Percentiles rank a stretch among this genome's conserved stretches.
Evolutionary conservation across 140 eudicot species (phyloP).

Genomic region (Cichorium intybus): DNA sequence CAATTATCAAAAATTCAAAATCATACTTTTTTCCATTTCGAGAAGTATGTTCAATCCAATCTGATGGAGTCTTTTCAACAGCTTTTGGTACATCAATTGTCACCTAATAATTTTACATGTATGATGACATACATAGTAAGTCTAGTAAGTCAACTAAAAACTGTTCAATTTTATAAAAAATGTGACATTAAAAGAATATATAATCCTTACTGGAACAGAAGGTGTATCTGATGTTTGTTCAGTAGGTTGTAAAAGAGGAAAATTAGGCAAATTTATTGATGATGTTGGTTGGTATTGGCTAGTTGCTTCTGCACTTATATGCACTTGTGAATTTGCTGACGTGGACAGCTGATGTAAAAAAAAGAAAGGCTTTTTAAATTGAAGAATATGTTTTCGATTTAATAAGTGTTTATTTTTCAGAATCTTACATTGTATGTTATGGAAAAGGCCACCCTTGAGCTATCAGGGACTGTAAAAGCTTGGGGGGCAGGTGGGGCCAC

Average conservation of each 20-base stretch:
- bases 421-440: slow-evolving; percentile 58
- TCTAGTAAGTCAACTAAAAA: background rate
- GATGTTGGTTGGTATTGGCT: slow-evolving; percentile 54
- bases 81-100: slow-evolving; percentile 29
- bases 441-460: slow-evolving; percentile 51
- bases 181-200: background rate
- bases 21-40: slow-evolving; percentile 69
- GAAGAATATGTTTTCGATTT: background rate
- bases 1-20: no score
- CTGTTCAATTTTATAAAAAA: background rate
- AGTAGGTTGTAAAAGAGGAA: slow-evolving; percentile 42
- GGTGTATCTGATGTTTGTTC: slow-evolving; percentile 39
- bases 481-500: slow-evolving; percentile 39
- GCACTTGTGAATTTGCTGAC: slow-evolving; percentile 56
- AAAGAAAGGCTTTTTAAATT: background rate
- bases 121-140: slow-evolving; percentile 5
- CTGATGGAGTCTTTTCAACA: slow-evolving; percentile 49
- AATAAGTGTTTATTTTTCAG: slow-evolving; percentile 7
- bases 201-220: slow-evolving; percentile 38
- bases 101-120: slow-evolving; percentile 36
- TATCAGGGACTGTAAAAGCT: slow-evolving; percentile 50
- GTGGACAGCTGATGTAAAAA: slow-evolving; percentile 42
- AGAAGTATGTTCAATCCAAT: slow-evolving; percentile 86
- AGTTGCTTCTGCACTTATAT: slow-evolving; percentile 39
- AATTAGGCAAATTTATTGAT: slow-evolving; percentile 38